phyloP scores from a whole-genome alignment of 345 rosid species.

The Hevea brasiliensis region DNA sequence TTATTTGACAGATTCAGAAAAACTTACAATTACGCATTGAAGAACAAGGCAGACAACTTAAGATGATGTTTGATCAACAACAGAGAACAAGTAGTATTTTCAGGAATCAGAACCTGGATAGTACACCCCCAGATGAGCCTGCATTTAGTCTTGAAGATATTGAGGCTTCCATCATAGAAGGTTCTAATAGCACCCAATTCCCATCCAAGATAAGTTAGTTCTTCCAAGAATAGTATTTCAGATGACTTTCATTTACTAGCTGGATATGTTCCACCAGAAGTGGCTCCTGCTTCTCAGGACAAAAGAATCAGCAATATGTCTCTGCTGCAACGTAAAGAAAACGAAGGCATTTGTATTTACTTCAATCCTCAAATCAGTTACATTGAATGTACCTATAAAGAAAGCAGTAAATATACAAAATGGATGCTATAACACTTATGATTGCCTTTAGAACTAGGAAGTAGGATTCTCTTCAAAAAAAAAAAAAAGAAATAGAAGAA shows the following conservation, averaged over 20 bases:
- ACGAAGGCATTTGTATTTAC: not conserved
- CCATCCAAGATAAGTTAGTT: conserved; percentile 65
- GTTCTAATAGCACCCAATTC: conserved; percentile 42
- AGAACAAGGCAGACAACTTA: conserved; percentile 81
- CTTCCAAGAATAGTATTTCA: not conserved
- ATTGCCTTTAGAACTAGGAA: not conserved
- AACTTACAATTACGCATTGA: conserved; percentile 75
- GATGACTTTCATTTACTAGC: not conserved
- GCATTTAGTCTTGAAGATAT: conserved; percentile 40
- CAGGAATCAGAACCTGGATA: conserved; percentile 33
- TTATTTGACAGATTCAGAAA: conserved; percentile 59
- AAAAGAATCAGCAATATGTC: not conserved
- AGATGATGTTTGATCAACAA: conserved; percentile 81
- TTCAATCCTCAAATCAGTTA: not conserved
- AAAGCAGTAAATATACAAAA: conserved; percentile 4
- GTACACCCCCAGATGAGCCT: conserved; percentile 24
- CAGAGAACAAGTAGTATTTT: conserved; percentile 45
- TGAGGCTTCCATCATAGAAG: conserved; percentile 45
- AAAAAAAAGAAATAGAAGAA: too few relatives aligned
- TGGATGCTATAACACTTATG: not conserved
- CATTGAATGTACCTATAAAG: not conserved
- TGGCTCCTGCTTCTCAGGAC: not conserved
- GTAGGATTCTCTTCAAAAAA: not conserved
- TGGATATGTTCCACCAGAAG: not conserved
- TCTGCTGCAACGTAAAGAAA: conserved; percentile 1